Conservation (phyloP, 495 filamentous ascomycete genomes). For the Penicillium macrosclerotiorum region DNA sequence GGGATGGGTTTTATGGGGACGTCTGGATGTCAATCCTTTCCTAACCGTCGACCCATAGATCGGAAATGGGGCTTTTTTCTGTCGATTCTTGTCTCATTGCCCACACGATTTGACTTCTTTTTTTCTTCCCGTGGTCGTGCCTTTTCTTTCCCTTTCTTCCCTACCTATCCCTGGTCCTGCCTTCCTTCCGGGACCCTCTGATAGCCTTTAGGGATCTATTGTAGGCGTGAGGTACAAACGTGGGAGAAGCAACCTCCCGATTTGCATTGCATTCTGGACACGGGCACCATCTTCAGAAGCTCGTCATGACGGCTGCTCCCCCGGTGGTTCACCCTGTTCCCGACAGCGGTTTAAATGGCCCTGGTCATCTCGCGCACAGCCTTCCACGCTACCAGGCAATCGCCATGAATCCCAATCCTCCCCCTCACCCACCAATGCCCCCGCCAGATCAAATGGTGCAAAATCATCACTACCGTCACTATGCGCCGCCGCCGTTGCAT, state of each 20-base stretch:
- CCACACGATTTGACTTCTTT: not conserved
- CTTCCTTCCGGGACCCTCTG: not conserved
- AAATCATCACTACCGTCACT: conserved; percentile 41
- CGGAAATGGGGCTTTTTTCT: conserved; percentile 22
- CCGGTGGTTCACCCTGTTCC: conserved; percentile 37
- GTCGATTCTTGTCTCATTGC: conserved; percentile 22
- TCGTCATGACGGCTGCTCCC: conserved; percentile 42
- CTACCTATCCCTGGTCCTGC: conserved; percentile 9
- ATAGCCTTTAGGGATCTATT: conserved; percentile 1
- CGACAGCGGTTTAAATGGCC: conserved; percentile 37
- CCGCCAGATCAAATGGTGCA: conserved; percentile 39
- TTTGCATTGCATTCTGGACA: too few species aligned
- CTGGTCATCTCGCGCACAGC: conserved; percentile 34
- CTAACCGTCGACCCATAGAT: conserved; percentile 29
- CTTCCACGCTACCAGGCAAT: conserved; percentile 47
- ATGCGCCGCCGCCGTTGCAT: conserved; percentile 34
- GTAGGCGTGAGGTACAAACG: too few species aligned
- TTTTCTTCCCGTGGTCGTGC: conserved; percentile 7
- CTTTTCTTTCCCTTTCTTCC: conserved; percentile 9
- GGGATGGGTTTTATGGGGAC: conserved; percentile 14
- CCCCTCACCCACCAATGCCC: conserved; percentile 32
- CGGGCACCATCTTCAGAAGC: too few species aligned
- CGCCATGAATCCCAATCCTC: conserved; percentile 46
- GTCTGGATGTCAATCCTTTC: conserved; percentile 29
- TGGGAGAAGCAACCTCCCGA: too few species aligned